Conservation (phyloP, 306 rosid genomes). For the Hippophae tibetana region DNA sequence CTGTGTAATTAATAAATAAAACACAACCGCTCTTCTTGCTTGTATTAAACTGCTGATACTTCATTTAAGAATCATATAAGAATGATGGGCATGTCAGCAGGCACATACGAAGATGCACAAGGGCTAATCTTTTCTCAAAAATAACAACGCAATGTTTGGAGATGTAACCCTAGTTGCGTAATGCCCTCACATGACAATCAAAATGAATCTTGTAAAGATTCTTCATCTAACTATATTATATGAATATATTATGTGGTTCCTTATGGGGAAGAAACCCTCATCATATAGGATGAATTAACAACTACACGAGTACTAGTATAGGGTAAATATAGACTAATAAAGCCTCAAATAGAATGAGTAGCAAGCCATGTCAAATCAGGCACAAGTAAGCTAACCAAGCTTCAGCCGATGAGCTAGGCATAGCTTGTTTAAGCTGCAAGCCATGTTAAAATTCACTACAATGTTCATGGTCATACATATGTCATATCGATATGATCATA, state of each 20-base stretch:
- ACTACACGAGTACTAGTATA: no score
- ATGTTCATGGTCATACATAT: no score
- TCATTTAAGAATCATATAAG: neutral
- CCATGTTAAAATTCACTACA: neutral
- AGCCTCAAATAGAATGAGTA: no score
- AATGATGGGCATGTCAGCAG: neutral
- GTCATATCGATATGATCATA: neutral
- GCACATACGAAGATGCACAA: neutral
- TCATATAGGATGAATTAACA: no score
- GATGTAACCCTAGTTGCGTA: neutral
- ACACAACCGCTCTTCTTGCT: conserved; percentile 10
- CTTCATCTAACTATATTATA: no score
- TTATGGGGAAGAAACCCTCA: no score
- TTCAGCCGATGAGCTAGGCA: neutral
- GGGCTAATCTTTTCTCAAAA: neutral
- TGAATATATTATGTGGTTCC: no score
- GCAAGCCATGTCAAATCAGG: neutral
- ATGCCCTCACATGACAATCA: neutral
- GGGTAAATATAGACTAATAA: no score
- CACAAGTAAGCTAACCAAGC: neutral
- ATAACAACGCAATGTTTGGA: neutral
- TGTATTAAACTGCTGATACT: neutral
- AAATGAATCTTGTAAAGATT: no score
- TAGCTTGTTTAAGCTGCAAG: neutral
- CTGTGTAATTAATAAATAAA: conserved; percentile 41